These are phyloP conservation scores for Mycena rosella DNA, from an alignment of 768 basidiomycete genomes.

Conservation along the genomic window DNA sequence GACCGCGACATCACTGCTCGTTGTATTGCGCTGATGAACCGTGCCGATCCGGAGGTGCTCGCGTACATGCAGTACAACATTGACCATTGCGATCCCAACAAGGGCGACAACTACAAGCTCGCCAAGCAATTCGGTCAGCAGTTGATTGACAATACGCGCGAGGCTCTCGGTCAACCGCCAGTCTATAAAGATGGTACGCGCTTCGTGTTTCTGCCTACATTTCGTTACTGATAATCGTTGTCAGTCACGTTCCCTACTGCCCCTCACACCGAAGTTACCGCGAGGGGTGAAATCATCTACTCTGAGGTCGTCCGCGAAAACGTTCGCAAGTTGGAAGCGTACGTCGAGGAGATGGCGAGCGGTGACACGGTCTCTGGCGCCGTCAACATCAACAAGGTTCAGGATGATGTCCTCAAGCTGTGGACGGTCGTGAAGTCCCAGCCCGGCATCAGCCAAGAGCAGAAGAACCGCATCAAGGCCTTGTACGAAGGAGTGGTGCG, in stretches of 20 bases:
- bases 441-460: conserved; percentile 96
- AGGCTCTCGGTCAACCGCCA: conserved; percentile 86
- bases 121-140: conserved; percentile 98
- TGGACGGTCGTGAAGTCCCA: conserved; percentile 98
- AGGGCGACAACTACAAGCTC: conserved; percentile 93
- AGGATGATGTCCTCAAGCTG: conserved; percentile 95
- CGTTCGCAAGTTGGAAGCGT: conserved; percentile 97
- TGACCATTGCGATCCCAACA: conserved; percentile 80
- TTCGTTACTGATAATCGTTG: not conserved
- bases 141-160: conserved; percentile 92
- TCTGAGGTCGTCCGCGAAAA: conserved; percentile 95
- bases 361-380: conserved; percentile 86
- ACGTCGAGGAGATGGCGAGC: conserved; percentile 98
- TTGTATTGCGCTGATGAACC: conserved; percentile 97
- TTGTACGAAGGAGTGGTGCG: conserved; percentile 97
- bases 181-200: conserved; percentile 93
- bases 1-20: conserved; percentile 97
- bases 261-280: conserved; percentile 93
- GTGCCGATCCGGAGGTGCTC: conserved; percentile 92
- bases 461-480: conserved; percentile 95
- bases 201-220: not conserved
- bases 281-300: conserved; percentile 95
- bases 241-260: conserved; percentile 98
- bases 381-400: conserved; percentile 97
- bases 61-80: conserved; percentile 98